Evolutionary conservation across 2,329 filamentous ascomycete genomes (phyloP).

Genomic region (Thelonectria rubi): DNA sequence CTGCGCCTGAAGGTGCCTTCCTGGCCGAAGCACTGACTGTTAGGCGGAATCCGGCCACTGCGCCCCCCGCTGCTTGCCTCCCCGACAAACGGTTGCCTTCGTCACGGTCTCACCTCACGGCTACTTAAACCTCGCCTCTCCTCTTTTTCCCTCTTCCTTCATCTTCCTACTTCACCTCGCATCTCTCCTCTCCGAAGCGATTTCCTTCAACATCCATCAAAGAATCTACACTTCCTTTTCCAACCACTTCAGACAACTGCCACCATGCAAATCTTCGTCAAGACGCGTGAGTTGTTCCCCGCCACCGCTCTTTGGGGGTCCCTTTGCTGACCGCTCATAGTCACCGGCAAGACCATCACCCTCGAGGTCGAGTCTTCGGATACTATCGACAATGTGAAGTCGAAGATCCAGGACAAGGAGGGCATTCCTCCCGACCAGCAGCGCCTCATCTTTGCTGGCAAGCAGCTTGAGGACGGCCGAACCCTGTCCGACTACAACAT

Average conservation of each 20-base stretch:
- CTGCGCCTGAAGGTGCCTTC: constrained; percentile 19
- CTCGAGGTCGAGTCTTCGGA: constrained; percentile 85
- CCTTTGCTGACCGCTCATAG: constrained; percentile 44
- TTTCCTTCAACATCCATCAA: constrained; percentile 23
- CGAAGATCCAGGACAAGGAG: constrained; percentile 98
- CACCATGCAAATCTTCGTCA: constrained; percentile 97
- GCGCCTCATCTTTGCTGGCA: constrained; percentile 94
- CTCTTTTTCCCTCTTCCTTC: constrained; percentile 28
- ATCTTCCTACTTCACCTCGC: constrained; percentile 21
- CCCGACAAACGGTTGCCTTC: constrained; percentile 34
- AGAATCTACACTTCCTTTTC: constrained; percentile 31
- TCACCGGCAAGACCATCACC: constrained; percentile 73
- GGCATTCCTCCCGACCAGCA: constrained; percentile 97
- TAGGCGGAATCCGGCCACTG: constrained; percentile 37
- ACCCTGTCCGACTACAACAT: constrained; percentile 67
- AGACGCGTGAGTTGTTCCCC: constrained; percentile 77
- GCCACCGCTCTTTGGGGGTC: constrained; percentile 11
- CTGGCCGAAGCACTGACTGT: not conserved
- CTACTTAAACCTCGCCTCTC: constrained; percentile 46
- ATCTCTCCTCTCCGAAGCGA: constrained; percentile 25
- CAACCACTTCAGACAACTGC: constrained; percentile 45
- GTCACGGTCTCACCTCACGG: constrained; percentile 36
- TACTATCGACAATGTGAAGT: constrained; percentile 97
- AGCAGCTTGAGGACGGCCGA: constrained; percentile 91
- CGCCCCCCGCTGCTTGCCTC: constrained; percentile 44